Conservation (phyloP, 192 early-diverging fungal species). For the Funneliformis mosseae region DNA sequence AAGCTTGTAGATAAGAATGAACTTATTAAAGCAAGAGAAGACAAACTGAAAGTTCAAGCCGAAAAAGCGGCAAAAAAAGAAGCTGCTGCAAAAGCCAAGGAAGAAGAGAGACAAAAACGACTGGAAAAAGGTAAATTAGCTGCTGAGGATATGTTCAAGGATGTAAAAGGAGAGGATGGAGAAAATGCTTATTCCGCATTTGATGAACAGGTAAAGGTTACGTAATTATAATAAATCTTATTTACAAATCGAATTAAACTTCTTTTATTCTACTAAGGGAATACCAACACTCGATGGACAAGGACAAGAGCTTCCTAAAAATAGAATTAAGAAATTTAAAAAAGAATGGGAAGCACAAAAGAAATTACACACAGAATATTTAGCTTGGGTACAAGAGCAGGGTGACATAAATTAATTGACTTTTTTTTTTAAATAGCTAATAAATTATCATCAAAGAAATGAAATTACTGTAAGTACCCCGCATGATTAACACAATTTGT, state of each 20-base stretch:
- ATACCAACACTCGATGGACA: slow-evolving; percentile 83
- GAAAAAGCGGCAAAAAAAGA: slow-evolving; percentile 67
- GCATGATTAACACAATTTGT: no score
- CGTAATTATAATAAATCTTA: background rate
- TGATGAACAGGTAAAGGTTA: slow-evolving; percentile 61
- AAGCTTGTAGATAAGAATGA: slow-evolving; percentile 84
- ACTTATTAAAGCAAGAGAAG: slow-evolving; percentile 65
- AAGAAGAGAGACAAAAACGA: slow-evolving; percentile 65
- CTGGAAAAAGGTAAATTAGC: slow-evolving; percentile 79
- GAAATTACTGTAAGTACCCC: no score
- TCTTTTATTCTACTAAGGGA: slow-evolving; percentile 46
- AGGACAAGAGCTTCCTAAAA: slow-evolving; percentile 85
- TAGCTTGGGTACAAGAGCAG: slow-evolving; percentile 41
- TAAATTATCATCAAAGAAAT: no score
- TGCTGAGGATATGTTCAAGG: slow-evolving; percentile 83
- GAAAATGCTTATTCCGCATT: slow-evolving; percentile 64
- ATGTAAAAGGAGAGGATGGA: slow-evolving; percentile 48
- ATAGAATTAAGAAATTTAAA: slow-evolving; percentile 80
- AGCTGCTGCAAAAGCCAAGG: slow-evolving; percentile 57
- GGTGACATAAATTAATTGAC: background rate
- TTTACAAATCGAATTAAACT: no score
- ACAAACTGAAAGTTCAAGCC: slow-evolving; percentile 64
- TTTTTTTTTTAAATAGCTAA: background rate
- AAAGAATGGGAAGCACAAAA: slow-evolving; percentile 86
- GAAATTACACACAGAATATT: slow-evolving; percentile 88